Percentiles rank a stretch among this genome's conserved stretches.
Evolutionary conservation across 192 early-diverging fungal species (phyloP).

Genomic region (Tieghemiomyces parasiticus): DNA sequence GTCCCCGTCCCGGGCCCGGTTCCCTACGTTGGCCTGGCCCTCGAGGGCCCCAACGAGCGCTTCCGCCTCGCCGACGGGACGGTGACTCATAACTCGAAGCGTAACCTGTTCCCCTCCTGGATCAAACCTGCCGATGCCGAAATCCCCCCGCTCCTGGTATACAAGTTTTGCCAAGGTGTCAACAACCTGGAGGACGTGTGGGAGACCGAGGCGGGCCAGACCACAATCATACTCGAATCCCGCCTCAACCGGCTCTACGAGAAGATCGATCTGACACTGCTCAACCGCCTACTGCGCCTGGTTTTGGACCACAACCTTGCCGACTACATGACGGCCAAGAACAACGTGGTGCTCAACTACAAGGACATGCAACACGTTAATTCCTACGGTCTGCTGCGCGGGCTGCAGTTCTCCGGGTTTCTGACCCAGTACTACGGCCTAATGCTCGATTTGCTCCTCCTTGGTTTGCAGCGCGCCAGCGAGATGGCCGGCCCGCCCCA

Average conservation of each 20-base stretch:
- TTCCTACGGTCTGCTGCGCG: slow-evolving; percentile 89
- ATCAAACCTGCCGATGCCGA: slow-evolving; percentile 96
- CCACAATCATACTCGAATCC: slow-evolving; percentile 95
- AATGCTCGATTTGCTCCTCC: slow-evolving; percentile 84
- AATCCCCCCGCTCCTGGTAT: slow-evolving; percentile 89
- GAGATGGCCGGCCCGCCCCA: slow-evolving; percentile 94
- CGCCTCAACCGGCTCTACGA: slow-evolving; percentile 83
- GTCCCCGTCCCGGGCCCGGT: background rate
- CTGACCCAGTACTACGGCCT: slow-evolving; percentile 99
- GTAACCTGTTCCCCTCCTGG: slow-evolving; percentile 96
- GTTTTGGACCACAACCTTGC: slow-evolving; percentile 99
- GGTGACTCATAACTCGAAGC: slow-evolving; percentile 61
- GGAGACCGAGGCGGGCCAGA: slow-evolving; percentile 80
- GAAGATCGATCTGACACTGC: slow-evolving; percentile 93
- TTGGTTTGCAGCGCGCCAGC: slow-evolving; percentile 84
- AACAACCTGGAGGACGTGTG: slow-evolving; percentile 96
- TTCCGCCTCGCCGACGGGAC: slow-evolving; percentile 30
- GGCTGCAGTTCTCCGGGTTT: slow-evolving; percentile 94
- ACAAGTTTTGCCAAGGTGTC: slow-evolving; percentile 97
- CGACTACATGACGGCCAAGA: slow-evolving; percentile 99
- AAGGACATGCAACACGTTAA: slow-evolving; percentile 99
- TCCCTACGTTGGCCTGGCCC: slow-evolving; percentile 5
- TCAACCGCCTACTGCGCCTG: slow-evolving; percentile 83
- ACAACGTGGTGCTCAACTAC: slow-evolving; percentile 94
- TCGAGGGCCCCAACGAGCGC: slow-evolving; percentile 22